These are phyloP conservation scores for Botryotinia narcissicola DNA, from an alignment of 2,329 filamentous ascomycete species.

Conservation along the genomic window DNA sequence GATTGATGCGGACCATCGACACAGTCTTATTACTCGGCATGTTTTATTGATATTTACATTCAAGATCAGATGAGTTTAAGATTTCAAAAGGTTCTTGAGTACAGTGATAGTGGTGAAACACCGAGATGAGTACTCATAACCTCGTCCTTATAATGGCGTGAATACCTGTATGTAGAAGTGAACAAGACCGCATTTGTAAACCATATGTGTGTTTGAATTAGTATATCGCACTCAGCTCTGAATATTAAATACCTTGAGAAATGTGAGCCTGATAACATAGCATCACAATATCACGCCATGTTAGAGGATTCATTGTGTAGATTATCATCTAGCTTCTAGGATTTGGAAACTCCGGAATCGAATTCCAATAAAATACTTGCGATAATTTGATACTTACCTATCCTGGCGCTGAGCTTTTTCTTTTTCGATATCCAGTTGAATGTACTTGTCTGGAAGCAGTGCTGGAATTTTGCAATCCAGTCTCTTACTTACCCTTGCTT, in stretches of 20 bases:
- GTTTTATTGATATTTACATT: not conserved
- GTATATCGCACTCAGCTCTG: no score
- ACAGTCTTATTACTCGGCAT: not conserved
- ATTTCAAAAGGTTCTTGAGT: not conserved
- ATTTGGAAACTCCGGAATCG: not conserved
- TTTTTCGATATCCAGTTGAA: not conserved
- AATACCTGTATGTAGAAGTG: not conserved
- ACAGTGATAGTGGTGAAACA: not conserved
- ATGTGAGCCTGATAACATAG: not conserved
- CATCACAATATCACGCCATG: not conserved
- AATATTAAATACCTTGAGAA: not conserved
- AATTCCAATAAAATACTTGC: no score
- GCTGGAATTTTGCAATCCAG: not conserved
- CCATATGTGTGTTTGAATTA: not conserved
- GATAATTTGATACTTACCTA: not conserved
- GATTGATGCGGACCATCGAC: not conserved
- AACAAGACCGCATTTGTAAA: not conserved
- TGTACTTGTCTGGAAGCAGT: no score
- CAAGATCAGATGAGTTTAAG: not conserved
- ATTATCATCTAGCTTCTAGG: not conserved
- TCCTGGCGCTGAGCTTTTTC: not conserved
- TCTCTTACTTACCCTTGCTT: not conserved
- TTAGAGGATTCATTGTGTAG: no score
- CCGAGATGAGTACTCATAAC: not conserved
- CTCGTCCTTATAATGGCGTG: accelerated